phyloP scores from a whole-genome alignment of 108 stramenopile genomes.

The Poteriospumella lacustris region DNA sequence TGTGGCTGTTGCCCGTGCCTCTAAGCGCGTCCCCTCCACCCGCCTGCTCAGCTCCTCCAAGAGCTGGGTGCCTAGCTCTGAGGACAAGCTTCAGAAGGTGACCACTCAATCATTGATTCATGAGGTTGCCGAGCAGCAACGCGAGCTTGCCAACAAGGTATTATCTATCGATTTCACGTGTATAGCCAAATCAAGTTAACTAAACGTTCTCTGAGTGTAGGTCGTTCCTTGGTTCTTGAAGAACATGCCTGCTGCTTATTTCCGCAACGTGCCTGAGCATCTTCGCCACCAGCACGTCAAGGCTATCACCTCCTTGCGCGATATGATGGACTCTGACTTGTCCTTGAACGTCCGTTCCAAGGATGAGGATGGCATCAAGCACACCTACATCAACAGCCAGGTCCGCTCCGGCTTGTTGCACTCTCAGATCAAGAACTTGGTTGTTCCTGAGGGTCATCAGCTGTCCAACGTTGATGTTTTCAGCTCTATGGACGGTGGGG shows the following conservation, averaged over 20 bases:
- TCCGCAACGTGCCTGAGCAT: constrained; percentile 77
- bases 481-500: constrained; percentile 20
- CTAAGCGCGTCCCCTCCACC: background rate
- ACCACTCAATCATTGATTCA: background rate
- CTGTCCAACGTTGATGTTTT: constrained; percentile 25
- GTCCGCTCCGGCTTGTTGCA: constrained; percentile 69
- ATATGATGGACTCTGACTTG: constrained; percentile 68
- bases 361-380: constrained; percentile 29
- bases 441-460: constrained; percentile 30
- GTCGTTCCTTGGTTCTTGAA: constrained; percentile 92
- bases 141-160: background rate
- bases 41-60: background rate
- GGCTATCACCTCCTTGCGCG: constrained; percentile 79
- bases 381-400: constrained; percentile 78
- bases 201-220: constrained; percentile 23
- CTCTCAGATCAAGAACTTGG: constrained; percentile 69
- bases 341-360: constrained; percentile 55
- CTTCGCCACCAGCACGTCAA: constrained; percentile 91
- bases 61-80: background rate
- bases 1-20: too few relatives aligned
- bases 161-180: background rate
- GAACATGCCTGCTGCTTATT: constrained; percentile 80
- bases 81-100: constrained; percentile 1
- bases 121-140: background rate
- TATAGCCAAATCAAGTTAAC: background rate